Evolutionary conservation across 1,284 basidiomycete species (phyloP).

Genomic region (Ustilago hordei): DNA sequence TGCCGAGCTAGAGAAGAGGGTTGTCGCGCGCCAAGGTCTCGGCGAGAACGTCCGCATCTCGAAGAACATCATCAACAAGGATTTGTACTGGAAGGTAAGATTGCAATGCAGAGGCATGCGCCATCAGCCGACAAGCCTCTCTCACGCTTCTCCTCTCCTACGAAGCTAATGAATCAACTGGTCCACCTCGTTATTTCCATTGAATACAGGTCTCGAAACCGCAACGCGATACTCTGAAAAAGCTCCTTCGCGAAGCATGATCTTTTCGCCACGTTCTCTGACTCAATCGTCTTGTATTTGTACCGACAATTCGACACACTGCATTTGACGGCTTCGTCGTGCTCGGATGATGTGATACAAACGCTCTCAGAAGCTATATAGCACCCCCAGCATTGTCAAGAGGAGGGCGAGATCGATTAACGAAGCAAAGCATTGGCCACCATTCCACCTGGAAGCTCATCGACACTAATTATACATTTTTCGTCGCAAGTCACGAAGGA

Average conservation of each 20-base stretch:
- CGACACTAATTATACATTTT: neutral
- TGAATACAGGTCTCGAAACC: slow-evolving; percentile 45
- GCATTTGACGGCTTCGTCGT: neutral
- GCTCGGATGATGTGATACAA: neutral
- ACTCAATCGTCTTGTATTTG: slow-evolving; percentile 30
- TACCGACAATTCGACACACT: slow-evolving; percentile 21
- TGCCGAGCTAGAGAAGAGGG: slow-evolving; percentile 35
- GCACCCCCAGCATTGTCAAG: neutral
- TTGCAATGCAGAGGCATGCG: neutral
- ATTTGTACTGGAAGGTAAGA: slow-evolving; percentile 59
- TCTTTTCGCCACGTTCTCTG: neutral
- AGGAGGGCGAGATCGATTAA: neutral
- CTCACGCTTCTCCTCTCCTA: neutral
- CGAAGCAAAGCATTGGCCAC: neutral
- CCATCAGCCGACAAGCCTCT: neutral
- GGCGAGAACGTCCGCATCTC: slow-evolving; percentile 51
- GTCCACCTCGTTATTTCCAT: neutral
- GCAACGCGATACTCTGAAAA: slow-evolving; percentile 44
- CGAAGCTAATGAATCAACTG: neutral
- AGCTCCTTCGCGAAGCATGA: slow-evolving; percentile 46
- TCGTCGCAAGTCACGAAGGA: neutral
- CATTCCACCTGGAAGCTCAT: neutral
- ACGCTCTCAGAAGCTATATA: neutral
- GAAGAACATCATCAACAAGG: slow-evolving; percentile 41
- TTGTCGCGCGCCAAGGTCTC: slow-evolving; percentile 23